Base-by-base conservation (phyloP, 371 early-diverging fungal genomes). In the Mycotypha africana region DNA sequence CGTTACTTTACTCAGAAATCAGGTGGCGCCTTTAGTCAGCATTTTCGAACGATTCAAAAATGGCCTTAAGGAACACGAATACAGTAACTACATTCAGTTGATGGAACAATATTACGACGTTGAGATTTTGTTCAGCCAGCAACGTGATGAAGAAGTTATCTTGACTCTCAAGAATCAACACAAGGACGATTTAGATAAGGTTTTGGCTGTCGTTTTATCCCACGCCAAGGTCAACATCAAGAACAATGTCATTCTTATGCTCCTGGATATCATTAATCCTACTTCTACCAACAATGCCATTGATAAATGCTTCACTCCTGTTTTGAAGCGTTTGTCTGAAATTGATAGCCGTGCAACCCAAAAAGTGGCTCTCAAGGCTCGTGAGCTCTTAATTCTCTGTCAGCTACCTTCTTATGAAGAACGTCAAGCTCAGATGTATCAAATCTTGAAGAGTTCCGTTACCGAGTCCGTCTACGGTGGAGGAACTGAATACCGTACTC, bases 391-490 rank as follows among this genome's bases (percentile, higher is more conserved):
- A 46, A 92, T 97, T 49, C 87, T 88, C 51, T 85, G 85, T 74
- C 95, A 95, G 65, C 62, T 95, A 47, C 97, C 97, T 22, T 91
- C 91, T 28, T 86, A 85, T 42, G 89, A 92, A 60, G 96, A 96
- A 62, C 86, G 98, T 50, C 79, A 82, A 53, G 53, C 68, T 34
- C 85, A 87, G 58, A 93, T 94, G 82, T 82, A 85, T 54, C 78
- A 82, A 46, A 91, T 93, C 45, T 77, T 97, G 40, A 72, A 76
- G 46, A 75, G 75, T 28, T 85, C 92, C 9, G 86, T 91, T 21
- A 87, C 84, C 15, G 90, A 89, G 56, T 82, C 76, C 38, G 80
- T 85, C 26, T 85, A 88, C 51, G 89, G 90, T 57, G 82, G 77
- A 44, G 76, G 72, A 12, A 67, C 72, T 26, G 86, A 85, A 59